phyloP scores from a whole-genome alignment of 495 filamentous ascomycete genomes.

The Articulospora tetracladia region DNA sequence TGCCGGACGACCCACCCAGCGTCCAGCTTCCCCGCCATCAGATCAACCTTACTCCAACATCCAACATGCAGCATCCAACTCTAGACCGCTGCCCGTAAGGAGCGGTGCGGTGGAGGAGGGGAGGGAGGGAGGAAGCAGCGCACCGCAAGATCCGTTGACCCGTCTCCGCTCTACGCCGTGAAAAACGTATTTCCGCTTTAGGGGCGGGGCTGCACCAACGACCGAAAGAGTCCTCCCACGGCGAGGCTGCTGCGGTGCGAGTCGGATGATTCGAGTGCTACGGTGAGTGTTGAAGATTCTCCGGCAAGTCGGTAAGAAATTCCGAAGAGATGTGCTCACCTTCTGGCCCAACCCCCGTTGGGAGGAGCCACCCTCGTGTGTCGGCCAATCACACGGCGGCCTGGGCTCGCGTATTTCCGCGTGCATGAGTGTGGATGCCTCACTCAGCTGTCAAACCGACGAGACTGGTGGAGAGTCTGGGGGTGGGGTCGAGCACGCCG shows the following conservation, averaged over 20 bases:
- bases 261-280: background rate
- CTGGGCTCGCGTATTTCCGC: background rate
- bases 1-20: background rate
- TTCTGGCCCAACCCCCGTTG: conserved; percentile 7
- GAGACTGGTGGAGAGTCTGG: background rate
- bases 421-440: conserved; percentile 2
- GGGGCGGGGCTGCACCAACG: background rate
- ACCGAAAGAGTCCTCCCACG: background rate
- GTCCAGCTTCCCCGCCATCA: conserved; percentile 12
- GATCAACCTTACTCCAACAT: background rate
- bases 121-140: background rate
- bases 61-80: background rate
- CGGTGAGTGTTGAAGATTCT: conserved; percentile 8
- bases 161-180: background rate
- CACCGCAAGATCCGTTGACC: conserved; percentile 12
- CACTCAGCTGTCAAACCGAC: background rate
- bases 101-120: too few relatives aligned
- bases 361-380: conserved; percentile 8
- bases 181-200: background rate
- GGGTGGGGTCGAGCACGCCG: background rate
- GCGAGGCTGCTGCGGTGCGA: background rate
- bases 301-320: conserved; percentile 18
- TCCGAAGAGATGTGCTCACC: conserved; percentile 4
- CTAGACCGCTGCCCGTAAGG: too few relatives aligned
- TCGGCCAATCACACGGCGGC: background rate